Conservation (phyloP, 805 yeast genomes). For the Saturnispora hagleri region DNA sequence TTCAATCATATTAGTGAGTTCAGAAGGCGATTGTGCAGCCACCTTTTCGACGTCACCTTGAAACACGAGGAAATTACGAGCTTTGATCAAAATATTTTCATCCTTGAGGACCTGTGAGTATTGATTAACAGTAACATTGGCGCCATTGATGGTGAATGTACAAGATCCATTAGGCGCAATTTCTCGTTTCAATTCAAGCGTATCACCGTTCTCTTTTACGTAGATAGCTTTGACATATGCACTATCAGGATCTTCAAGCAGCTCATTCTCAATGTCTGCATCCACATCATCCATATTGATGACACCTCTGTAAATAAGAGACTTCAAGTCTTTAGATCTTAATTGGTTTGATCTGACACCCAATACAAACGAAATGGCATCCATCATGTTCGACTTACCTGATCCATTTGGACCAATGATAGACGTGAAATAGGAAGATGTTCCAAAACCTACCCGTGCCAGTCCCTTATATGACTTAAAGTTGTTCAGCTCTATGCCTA, state of each 20-base stretch:
- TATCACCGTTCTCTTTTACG: constrained; percentile 50
- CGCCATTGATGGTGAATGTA: constrained; percentile 57
- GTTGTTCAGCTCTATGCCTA: constrained; percentile 70
- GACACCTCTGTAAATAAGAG: constrained; percentile 73
- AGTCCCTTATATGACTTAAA: constrained; percentile 88
- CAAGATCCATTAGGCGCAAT: constrained; percentile 52
- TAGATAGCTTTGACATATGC: constrained; percentile 79
- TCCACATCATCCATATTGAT: constrained; percentile 24
- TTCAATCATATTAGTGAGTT: constrained; percentile 68
- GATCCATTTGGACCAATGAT: constrained; percentile 98
- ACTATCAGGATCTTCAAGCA: constrained; percentile 50
- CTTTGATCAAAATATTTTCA: constrained; percentile 80
- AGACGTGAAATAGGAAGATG: constrained; percentile 65
- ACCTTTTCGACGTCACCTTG: constrained; percentile 96
- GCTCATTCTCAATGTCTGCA: constrained; percentile 15
- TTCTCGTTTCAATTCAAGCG: constrained; percentile 53
- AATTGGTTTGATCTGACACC: constrained; percentile 73
- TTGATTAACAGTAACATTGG: constrained; percentile 49
- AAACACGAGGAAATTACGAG: constrained; percentile 85
- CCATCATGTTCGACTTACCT: constrained; percentile 96
- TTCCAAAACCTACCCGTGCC: constrained; percentile 72
- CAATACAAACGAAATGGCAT: constrained; percentile 85
- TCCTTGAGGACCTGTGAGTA: constrained; percentile 58
- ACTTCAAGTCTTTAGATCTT: constrained; percentile 64
- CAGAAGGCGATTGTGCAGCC: constrained; percentile 77